phyloP scores from a whole-genome alignment of 1,139 yeast species.

The Debaryomyces coudertii region DNA sequence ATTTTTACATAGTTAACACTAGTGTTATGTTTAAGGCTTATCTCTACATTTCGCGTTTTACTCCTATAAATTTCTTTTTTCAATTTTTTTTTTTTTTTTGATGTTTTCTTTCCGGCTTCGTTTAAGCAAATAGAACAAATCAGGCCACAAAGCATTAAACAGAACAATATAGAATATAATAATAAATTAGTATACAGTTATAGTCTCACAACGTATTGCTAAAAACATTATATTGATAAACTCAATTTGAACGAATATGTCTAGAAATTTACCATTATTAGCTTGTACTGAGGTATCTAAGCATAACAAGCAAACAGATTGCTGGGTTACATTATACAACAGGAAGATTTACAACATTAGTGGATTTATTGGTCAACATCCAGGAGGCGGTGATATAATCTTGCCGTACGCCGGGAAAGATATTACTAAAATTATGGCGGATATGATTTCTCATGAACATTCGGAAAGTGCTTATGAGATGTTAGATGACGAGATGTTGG shows the following conservation, averaged over 20 bases:
- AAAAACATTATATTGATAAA: background rate
- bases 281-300: constrained; percentile 43
- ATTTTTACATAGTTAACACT: background rate
- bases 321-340: constrained; percentile 76
- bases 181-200: background rate
- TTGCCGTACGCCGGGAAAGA: constrained; percentile 83
- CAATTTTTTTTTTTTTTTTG: background rate
- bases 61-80: constrained; percentile 7
- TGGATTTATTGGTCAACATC: constrained; percentile 77
- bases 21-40: background rate
- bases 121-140: background rate
- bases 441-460: constrained; percentile 68
- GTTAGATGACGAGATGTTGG: constrained; percentile 69
- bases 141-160: background rate
- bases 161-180: background rate
- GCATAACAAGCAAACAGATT: constrained; percentile 57
- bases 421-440: constrained; percentile 77
- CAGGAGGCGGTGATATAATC: constrained; percentile 81
- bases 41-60: constrained; percentile 1
- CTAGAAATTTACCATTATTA: constrained; percentile 37
- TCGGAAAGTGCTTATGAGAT: constrained; percentile 88
- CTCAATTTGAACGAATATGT: constrained; percentile 17
- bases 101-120: background rate
- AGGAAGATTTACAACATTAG: constrained; percentile 86
- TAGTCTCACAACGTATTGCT: background rate